Evolutionary conservation across 164 flowering plant species (phyloP).

Genomic region (Brasenia schreberi): DNA sequence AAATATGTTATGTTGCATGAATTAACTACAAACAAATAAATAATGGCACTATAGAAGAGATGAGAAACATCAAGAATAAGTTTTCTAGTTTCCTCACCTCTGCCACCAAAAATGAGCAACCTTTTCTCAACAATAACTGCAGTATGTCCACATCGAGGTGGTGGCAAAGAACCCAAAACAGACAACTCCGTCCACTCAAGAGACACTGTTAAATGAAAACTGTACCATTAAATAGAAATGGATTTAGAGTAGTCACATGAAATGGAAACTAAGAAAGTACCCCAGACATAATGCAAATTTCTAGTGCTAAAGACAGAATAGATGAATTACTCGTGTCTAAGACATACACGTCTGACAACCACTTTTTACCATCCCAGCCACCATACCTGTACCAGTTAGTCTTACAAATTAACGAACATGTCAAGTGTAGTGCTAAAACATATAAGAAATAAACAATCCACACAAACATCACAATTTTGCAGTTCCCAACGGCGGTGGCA

Average conservation of each 20-base stretch:
- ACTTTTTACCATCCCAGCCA: slow-evolving; percentile 98
- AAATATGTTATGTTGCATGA: no score
- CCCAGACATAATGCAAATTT: no score
- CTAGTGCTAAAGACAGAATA: background rate
- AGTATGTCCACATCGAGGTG: slow-evolving; percentile 97
- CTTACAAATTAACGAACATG: background rate
- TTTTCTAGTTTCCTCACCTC: slow-evolving; percentile 41
- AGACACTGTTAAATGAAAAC: slow-evolving; percentile 39
- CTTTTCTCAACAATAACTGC: slow-evolving; percentile 96
- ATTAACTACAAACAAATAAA: no score
- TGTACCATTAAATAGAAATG: background rate
- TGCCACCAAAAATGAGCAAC: slow-evolving; percentile 86
- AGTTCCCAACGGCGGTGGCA: slow-evolving; percentile 80
- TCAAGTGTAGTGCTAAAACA: background rate
- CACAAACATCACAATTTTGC: slow-evolving; percentile 85
- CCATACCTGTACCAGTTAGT: slow-evolving; percentile 55
- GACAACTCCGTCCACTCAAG: slow-evolving; percentile 92
- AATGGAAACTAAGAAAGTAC: no score
- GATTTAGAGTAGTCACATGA: no score
- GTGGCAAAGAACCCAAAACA: slow-evolving; percentile 68
- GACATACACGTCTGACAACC: slow-evolving; percentile 93
- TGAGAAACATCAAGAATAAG: background rate
- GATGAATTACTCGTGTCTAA: slow-evolving; percentile 78
- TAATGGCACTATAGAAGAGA: background rate
- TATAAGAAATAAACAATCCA: background rate